Percentiles rank a stretch among this genome's conserved stretches.
phyloP scores from a whole-genome alignment of 1,139 yeast genomes.

The Spencermartinsiella ligniputridi region DNA sequence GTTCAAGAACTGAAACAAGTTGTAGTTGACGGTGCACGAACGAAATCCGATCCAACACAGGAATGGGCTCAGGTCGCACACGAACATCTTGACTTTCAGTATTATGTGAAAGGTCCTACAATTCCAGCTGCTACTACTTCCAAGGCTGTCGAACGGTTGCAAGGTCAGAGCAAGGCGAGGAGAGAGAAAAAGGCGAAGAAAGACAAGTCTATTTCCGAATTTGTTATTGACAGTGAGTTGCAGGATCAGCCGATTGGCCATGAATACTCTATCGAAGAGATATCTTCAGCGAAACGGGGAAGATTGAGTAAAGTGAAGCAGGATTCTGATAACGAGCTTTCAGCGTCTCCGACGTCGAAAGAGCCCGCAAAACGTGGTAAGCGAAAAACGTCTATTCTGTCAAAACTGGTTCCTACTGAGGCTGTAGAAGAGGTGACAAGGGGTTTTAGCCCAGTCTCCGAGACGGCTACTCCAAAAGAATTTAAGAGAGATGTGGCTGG shows the following conservation, averaged over 20 bases:
- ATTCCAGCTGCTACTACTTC: not conserved
- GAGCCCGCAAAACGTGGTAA: not conserved
- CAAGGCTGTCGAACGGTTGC: not conserved
- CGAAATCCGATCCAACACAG: slow-evolving; percentile 1
- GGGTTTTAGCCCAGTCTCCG: not conserved
- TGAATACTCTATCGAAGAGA: slow-evolving; percentile 1
- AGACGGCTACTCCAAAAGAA: not conserved
- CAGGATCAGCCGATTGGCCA: slow-evolving; percentile 5
- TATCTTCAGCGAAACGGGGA: not conserved
- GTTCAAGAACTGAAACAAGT: slow-evolving; percentile 21
- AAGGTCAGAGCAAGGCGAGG: not conserved
- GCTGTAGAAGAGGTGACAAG: not conserved
- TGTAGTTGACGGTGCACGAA: slow-evolving; percentile 11
- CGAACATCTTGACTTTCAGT: slow-evolving; percentile 12
- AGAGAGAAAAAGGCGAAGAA: not conserved
- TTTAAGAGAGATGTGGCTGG: slow-evolving; percentile 12
- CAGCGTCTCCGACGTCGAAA: not conserved
- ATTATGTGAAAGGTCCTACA: slow-evolving; percentile 4
- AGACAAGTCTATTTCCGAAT: not conserved
- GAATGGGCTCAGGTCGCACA: slow-evolving; percentile 2
- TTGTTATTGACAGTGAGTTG: not conserved
- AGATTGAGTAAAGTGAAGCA: not conserved
- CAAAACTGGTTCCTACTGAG: not conserved
- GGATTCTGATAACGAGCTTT: not conserved
- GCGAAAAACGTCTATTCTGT: not conserved